Evolutionary conservation across 352 stramenopile species (phyloP).

Genomic region (Pythium volutum): DNA sequence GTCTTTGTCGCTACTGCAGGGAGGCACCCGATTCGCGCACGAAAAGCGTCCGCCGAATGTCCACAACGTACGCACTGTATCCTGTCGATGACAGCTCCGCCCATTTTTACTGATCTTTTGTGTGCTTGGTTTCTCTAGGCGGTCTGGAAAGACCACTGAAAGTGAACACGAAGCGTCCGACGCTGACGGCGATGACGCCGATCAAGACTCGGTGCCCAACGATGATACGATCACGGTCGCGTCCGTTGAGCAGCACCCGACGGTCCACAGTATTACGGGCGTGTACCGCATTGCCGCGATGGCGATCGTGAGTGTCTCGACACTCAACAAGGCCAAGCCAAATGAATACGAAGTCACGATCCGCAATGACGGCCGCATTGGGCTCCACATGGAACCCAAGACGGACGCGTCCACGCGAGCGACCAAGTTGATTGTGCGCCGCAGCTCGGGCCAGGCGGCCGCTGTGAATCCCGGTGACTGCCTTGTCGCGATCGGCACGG

Average conservation of each 20-base stretch:
- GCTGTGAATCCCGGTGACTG: conserved; percentile 80
- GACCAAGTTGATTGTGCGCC: conserved; percentile 71
- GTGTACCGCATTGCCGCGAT: conserved; percentile 82
- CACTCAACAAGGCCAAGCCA: conserved; percentile 59
- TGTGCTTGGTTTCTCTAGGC: conserved; percentile 23
- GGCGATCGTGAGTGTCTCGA: conserved; percentile 78
- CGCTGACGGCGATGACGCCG: conserved; percentile 40
- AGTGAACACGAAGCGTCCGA: conserved; percentile 36
- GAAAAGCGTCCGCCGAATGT: conserved; percentile 45
- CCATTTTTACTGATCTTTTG: neutral
- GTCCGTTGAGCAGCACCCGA: conserved; percentile 63
- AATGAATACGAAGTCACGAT: conserved; percentile 86
- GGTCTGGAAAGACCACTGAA: conserved; percentile 39
- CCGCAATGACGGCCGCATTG: conserved; percentile 49
- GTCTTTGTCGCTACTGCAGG: conserved; percentile 16
- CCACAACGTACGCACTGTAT: conserved; percentile 52
- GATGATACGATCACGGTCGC: conserved; percentile 72
- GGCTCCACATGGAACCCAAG: conserved; percentile 59
- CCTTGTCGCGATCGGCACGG: conserved; percentile 76
- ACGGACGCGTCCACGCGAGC: conserved; percentile 41
- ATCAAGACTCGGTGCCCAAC: conserved; percentile 53
- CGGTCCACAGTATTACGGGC: conserved; percentile 75
- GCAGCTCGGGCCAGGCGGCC: conserved; percentile 64
- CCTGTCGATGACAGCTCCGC: neutral
- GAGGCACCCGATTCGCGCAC: conserved; percentile 58